phyloP scores from a whole-genome alignment of 169 alveolate species.

The Hepatocystis sp. region DNA sequence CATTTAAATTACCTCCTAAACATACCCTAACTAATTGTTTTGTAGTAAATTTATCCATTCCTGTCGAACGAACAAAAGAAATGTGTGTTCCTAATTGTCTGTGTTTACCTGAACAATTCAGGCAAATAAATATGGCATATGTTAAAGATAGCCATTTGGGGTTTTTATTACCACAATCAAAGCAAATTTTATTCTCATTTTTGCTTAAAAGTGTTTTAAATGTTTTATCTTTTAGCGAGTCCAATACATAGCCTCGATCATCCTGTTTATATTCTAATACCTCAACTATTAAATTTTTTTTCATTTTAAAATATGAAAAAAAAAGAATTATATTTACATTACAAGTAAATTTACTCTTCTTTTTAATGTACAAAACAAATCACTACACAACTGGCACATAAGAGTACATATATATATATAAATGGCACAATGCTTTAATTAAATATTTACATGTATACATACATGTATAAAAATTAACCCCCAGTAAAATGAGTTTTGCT shows the following conservation, averaged over 20 bases:
- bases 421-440: no score
- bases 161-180: slow-evolving; percentile 96
- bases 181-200: slow-evolving; percentile 90
- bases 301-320: slow-evolving; percentile 56
- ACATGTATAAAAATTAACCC: no score
- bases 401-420: no score
- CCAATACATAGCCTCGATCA: slow-evolving; percentile 87
- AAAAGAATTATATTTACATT: no score
- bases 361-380: no score
- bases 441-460: no score
- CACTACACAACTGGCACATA: no score
- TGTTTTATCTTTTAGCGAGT: slow-evolving; percentile 83
- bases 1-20: slow-evolving; percentile 83
- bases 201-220: slow-evolving; percentile 81
- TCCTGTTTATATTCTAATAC: slow-evolving; percentile 81
- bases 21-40: slow-evolving; percentile 87
- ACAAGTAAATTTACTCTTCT: no score
- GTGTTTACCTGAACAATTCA: slow-evolving; percentile 95
- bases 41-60: slow-evolving; percentile 93
- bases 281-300: slow-evolving; percentile 38
- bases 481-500: no score
- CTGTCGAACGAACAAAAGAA: slow-evolving; percentile 94
- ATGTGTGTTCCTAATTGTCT: slow-evolving; percentile 96
- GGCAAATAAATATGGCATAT: slow-evolving; percentile 96
- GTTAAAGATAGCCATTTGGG: slow-evolving; percentile 98